phyloP scores from a whole-genome alignment of 148 eudicot genomes.

The Vaccinium darrowii region DNA sequence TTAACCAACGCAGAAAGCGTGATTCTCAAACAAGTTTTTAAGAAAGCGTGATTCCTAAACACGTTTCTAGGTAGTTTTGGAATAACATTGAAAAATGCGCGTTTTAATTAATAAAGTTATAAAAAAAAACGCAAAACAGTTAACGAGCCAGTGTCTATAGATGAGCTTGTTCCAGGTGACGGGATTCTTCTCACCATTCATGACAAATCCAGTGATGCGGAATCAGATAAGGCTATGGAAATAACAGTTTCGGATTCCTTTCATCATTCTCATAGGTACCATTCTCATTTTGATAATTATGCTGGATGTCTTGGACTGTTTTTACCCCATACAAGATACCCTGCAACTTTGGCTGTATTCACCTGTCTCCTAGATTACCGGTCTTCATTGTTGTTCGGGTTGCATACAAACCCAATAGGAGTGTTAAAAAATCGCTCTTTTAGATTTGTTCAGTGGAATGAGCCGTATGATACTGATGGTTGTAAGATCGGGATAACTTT shows the following conservation, averaged over 20 bases:
- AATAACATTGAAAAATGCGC: too few relatives aligned
- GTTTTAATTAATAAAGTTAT: too few relatives aligned
- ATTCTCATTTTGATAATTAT: background rate
- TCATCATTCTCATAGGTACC: conserved; percentile 53
- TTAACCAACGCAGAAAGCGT: too few relatives aligned
- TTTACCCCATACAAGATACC: background rate
- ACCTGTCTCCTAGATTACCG: background rate
- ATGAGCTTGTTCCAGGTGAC: conserved; percentile 36
- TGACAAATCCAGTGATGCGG: conserved; percentile 54
- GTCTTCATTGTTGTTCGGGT: too few relatives aligned
- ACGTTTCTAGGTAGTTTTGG: too few relatives aligned
- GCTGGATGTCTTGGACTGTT: background rate
- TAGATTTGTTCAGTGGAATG: conserved; percentile 10
- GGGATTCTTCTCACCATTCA: conserved; percentile 46
- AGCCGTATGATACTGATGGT: background rate
- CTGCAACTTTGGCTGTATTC: background rate
- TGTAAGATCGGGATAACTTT: background rate
- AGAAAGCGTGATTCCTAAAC: too few relatives aligned
- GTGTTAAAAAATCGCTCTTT: background rate
- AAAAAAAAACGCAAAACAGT: too few relatives aligned
- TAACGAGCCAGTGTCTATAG: conserved; percentile 35
- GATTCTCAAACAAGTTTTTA: too few relatives aligned
- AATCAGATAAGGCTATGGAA: conserved; percentile 44
- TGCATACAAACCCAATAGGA: too few relatives aligned
- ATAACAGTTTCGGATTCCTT: conserved; percentile 56